Evolutionary conservation across 2,329 filamentous ascomycete species (phyloP), one percentile per base, ranked within the genome.

Genomic region (Trichoderma polysporum): DNA sequence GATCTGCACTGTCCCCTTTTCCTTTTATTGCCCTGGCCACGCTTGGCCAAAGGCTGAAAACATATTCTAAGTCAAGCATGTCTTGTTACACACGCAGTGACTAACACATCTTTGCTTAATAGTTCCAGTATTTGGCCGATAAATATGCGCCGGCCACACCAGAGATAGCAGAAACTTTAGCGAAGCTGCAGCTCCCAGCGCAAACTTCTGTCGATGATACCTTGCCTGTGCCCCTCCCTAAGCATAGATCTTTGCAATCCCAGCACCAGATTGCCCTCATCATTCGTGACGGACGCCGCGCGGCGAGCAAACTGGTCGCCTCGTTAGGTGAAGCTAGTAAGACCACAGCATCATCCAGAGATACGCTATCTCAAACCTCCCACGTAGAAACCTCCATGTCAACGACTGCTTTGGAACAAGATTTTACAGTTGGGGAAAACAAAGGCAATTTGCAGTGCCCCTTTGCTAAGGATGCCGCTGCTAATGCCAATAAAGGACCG

Each of bases 351-450:
- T 85, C 84, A 59, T 86, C 81, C 75, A 81, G 81, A 74, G 80
- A 81, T 68, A 81, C 81, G 10, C 73, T 78, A 41, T 83, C 84
- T 19, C 80, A 79, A 53, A 80, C 80, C 37, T 79, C 78, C 39
- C 79, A 79, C 61, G 78, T 79, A 66, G 78, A 78, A 74, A 88
- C 88, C 19, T 86, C 88, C 69, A 82, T 86, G 76, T 88, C 88
- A 62, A 88, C 86, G 62, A 88, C 86, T 58, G 84, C 87, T 41
- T 81, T 97, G 75, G 94, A 97, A 80, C 91, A 91, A 79, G 94
- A 97, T 79, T 97, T 97, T 74, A 97, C 94, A 19, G 91, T 94
- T 37, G 84, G 90, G 75, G 94, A 94, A 68, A 92, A 88, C 74
- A 92, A 91, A 73, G 92, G 93, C 72, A 86, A 86, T 70, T 81